Evolutionary conservation across 257 asterid genomes (phyloP).

Genomic region (Ehretia macrophylla): DNA sequence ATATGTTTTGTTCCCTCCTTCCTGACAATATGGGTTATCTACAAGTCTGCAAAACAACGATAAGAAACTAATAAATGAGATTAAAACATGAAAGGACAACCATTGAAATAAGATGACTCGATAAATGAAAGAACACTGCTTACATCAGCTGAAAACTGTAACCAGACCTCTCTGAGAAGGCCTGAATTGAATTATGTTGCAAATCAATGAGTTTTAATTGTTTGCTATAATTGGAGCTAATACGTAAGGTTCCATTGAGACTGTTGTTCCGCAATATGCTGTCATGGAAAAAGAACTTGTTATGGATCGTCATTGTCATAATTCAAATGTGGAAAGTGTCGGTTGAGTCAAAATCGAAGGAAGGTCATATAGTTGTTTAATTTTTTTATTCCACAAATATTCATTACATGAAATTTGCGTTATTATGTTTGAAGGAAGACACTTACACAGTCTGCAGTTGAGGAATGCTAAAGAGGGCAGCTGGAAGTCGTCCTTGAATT

Average conservation of each 20-base stretch:
- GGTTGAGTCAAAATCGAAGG: background rate
- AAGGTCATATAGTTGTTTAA: too few relatives aligned
- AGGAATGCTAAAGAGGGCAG: conserved; percentile 40
- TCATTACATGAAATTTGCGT: too few relatives aligned
- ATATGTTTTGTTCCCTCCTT: conserved; percentile 31
- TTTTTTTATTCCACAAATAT: too few relatives aligned
- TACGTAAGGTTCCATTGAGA: conserved; percentile 45
- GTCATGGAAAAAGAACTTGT: conserved; percentile 5
- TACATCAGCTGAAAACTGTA: conserved; percentile 41
- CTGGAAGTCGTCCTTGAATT: conserved; percentile 54
- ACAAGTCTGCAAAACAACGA: conserved; percentile 43
- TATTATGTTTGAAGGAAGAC: background rate
- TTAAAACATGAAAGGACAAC: background rate
- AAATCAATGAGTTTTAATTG: conserved; percentile 51
- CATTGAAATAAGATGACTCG: background rate
- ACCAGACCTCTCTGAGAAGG: conserved; percentile 26
- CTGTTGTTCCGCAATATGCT: conserved; percentile 55
- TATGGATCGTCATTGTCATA: background rate
- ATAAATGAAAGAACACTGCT: conserved; percentile 11
- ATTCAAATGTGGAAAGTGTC: too few relatives aligned
- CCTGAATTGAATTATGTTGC: conserved; percentile 9
- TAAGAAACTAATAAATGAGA: background rate
- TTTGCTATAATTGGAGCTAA: conserved; percentile 35
- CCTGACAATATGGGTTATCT: conserved; percentile 50
- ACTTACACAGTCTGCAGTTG: conserved; percentile 79